Base-by-base conservation (phyloP, 148 eudicot species). In the Salicornia ramosissima region DNA sequence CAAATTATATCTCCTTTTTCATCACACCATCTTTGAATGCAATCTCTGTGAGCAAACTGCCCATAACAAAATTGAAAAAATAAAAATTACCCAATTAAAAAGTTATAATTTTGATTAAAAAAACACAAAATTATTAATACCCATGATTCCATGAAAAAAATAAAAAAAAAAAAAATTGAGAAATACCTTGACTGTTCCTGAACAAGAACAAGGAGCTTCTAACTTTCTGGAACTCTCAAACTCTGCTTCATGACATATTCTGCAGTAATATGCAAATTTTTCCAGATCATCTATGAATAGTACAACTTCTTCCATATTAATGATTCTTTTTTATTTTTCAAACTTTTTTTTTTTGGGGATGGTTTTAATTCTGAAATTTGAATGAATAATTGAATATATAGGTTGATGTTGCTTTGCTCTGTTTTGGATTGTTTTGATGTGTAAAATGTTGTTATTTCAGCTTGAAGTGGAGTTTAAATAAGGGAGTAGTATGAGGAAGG, bases 11-110 rank as follows among this genome's bases (percentile, higher is more conserved):
- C 79, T 8, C 98, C 98, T 81, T 94, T 94, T 73, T 90, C 97
- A 74, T 94, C 81, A 75, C 98, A 94, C 98, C 98, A 94, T 76
- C 91, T 90, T 81, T 90, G 97, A 79, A 94, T 84, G 74, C 98
- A 94, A 68, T 90, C 92, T 87, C 98, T 94, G 68, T 94, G 98
- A 25, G 96, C 98, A 86, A 84, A 94, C 98, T 94, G 83, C 29
- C 11, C 50, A 14, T 26, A 25, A 63, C 28, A 63, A 67, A 55
- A 28, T 0, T 5, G 8, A 0, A 46, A 67, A 40, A 51, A 50
- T 12, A 11, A 31, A 51, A 67, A 40, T 46, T 21, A 2, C 28
- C 42, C 28, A 69, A 51, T 54, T 18, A 69, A 15, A 65, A 18
- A 39, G 1, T 5, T 39, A 9, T 2, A 68, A 60, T 61, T 30